These are phyloP conservation scores for Penicillium lividum DNA, from an alignment of 495 filamentous ascomycete genomes.

Conservation along the genomic window DNA sequence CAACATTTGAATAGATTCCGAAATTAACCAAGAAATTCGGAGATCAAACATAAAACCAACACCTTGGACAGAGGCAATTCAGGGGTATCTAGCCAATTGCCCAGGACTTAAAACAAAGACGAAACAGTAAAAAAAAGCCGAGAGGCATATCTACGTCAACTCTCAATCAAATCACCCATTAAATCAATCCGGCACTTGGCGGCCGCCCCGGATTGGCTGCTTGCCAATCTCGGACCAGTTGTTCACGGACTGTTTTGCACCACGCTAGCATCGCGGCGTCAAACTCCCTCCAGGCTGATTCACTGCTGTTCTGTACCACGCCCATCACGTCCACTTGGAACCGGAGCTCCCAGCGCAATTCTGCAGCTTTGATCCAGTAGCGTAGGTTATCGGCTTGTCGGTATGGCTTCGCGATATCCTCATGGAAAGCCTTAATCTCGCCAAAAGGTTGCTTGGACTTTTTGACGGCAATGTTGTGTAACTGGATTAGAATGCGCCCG, in stretches of 20 bases:
- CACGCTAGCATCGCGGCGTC: slow-evolving; percentile 78
- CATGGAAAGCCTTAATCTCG: slow-evolving; percentile 85
- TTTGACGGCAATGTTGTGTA: slow-evolving; percentile 85
- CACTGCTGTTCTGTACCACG: slow-evolving; percentile 69
- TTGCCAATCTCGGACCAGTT: slow-evolving; percentile 66
- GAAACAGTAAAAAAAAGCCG: slow-evolving; percentile 7
- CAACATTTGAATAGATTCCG: slow-evolving; percentile 13
- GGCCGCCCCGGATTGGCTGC: slow-evolving; percentile 32
- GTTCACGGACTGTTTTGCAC: slow-evolving; percentile 74
- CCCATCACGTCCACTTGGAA: slow-evolving; percentile 84
- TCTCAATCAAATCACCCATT: slow-evolving; percentile 1
- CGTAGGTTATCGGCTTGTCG: slow-evolving; percentile 89
- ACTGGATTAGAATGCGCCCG: slow-evolving; percentile 75
- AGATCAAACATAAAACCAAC: slow-evolving; percentile 17
- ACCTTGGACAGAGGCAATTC: slow-evolving; percentile 29
- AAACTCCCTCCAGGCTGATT: slow-evolving; percentile 73
- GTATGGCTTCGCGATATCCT: slow-evolving; percentile 91
- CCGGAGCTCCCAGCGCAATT: slow-evolving; percentile 89
- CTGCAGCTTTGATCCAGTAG: slow-evolving; percentile 94
- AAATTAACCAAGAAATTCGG: slow-evolving; percentile 17
- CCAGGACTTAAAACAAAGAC: slow-evolving; percentile 17
- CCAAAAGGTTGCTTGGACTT: slow-evolving; percentile 86
- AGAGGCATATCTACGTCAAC: slow-evolving; percentile 18
- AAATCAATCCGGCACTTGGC: slow-evolving; percentile 32
- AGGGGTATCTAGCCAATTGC: slow-evolving; percentile 37